Conservation (phyloP, 768 basidiomycete species). For the Tephrocybe sp. region DNA sequence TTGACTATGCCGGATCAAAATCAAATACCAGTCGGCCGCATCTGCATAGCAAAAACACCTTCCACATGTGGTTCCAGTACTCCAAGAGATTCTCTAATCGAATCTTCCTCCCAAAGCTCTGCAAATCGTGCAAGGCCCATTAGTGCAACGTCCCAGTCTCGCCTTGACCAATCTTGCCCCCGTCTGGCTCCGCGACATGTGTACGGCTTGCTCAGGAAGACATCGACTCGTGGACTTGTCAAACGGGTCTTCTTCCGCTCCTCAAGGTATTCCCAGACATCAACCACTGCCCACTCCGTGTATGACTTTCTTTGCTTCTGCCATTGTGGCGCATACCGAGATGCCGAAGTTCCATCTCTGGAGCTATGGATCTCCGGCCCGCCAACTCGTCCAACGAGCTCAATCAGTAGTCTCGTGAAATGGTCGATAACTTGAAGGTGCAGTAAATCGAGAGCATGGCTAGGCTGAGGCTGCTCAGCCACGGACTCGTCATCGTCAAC, state of each 20-base stretch:
- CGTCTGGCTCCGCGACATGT: slow-evolving; percentile 51
- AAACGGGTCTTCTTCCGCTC: slow-evolving; percentile 31
- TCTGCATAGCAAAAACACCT: slow-evolving; percentile 44
- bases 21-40: slow-evolving; percentile 38
- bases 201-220: slow-evolving; percentile 53
- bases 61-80: slow-evolving; percentile 49
- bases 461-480: slow-evolving; percentile 39
- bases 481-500: slow-evolving; percentile 54
- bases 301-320: slow-evolving; percentile 36
- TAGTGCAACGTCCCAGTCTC: slow-evolving; percentile 63
- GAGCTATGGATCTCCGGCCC: slow-evolving; percentile 40
- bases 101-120: slow-evolving; percentile 49
- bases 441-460: slow-evolving; percentile 62
- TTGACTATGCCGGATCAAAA: background rate
- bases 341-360: slow-evolving; percentile 36
- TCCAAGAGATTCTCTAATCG: slow-evolving; percentile 49
- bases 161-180: slow-evolving; percentile 75
- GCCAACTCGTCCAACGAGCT: slow-evolving; percentile 56
- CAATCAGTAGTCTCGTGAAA: slow-evolving; percentile 60
- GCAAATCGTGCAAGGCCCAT: slow-evolving; percentile 47
- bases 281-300: slow-evolving; percentile 50
- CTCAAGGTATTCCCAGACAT: slow-evolving; percentile 59
- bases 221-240: slow-evolving; percentile 46
- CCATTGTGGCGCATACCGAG: slow-evolving; percentile 60
- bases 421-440: slow-evolving; percentile 71